Base-by-base conservation (phyloP, 371 early-diverging fungal genomes). In the Mucor circinelloides region DNA sequence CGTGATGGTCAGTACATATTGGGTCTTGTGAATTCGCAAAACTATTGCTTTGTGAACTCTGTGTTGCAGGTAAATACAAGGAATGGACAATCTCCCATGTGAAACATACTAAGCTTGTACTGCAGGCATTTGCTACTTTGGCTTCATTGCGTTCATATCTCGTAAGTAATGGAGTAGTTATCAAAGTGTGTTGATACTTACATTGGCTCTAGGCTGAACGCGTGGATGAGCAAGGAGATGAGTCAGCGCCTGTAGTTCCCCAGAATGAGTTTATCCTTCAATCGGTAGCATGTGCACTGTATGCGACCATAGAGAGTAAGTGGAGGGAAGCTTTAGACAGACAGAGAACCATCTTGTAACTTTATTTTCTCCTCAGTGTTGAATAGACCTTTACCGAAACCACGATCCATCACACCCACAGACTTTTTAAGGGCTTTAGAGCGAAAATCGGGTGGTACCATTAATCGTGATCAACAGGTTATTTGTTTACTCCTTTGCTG, bases 21-120 rank as follows among this genome's bases (percentile, higher is more conserved):
- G 60, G 96, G 96, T 6, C 82, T 96, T 31, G 81, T 89, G 44
- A 96, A 96, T 68, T 78, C 89, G 30, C 95, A 95, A 36, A 96
- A 96, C 74, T 90, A 94, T 46, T 96, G 96, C 80, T 96, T 95
- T 69, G 80, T 95, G 68, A 95, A 95, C 76, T 87, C 91, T 21
- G 93, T 94, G 8, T 71, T 95, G 38, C 96, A 96, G 85, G 90
- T 89, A 68, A 56, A 13, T 9, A 64, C 46, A 15, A 27, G n/a
- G 15, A 48, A 23, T 17, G 48, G 21, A 8, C 6, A 9, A 0
- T 5, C 21, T 2, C 17, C 10, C 19, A 23, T 48, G 28, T 42
- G 50, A 61, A 42, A 42, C 32, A 34, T 48, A 17, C 21, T 48
- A 48, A 36, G 40, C 32, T 13, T 28, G 13, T 48, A 6, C 19